These are phyloP conservation scores for Penicillium rolfsii DNA, from an alignment of 2,329 filamentous ascomycete genomes.

Conservation along the genomic window DNA sequence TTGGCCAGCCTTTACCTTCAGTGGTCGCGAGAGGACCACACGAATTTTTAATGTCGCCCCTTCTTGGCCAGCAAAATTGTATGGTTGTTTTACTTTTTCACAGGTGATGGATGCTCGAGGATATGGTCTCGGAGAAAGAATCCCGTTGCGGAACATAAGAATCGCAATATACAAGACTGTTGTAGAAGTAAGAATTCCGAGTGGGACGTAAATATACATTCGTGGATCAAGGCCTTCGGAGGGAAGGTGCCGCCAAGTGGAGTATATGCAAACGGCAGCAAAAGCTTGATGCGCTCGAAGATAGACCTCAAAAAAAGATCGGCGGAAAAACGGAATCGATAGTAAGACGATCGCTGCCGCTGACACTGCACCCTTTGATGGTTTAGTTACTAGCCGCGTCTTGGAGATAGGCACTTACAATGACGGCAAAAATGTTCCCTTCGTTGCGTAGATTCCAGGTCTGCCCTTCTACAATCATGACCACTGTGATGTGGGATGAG, in stretches of 20 bases:
- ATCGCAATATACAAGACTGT: not conserved
- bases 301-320: not conserved
- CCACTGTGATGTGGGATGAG: not conserved
- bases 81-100: not conserved
- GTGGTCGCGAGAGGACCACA: not conserved
- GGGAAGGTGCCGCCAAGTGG: not conserved
- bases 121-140: not conserved
- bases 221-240: not conserved
- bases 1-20: constrained; percentile 19
- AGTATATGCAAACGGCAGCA: not conserved
- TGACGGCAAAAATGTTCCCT: not conserved
- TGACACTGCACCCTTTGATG: not conserved
- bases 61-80: not conserved
- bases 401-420: not conserved
- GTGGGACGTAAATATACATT: not conserved
- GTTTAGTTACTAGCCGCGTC: not conserved
- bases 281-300: not conserved
- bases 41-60: not conserved
- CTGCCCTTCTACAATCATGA: not conserved
- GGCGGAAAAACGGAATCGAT: not conserved
- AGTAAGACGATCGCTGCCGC: not conserved
- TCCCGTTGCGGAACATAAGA: not conserved
- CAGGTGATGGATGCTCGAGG: not conserved
- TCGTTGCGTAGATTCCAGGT: not conserved
- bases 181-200: not conserved